Evolutionary conservation across 2,329 filamentous ascomycete species (phyloP).

Genomic region (Penicillium sp.): DNA sequence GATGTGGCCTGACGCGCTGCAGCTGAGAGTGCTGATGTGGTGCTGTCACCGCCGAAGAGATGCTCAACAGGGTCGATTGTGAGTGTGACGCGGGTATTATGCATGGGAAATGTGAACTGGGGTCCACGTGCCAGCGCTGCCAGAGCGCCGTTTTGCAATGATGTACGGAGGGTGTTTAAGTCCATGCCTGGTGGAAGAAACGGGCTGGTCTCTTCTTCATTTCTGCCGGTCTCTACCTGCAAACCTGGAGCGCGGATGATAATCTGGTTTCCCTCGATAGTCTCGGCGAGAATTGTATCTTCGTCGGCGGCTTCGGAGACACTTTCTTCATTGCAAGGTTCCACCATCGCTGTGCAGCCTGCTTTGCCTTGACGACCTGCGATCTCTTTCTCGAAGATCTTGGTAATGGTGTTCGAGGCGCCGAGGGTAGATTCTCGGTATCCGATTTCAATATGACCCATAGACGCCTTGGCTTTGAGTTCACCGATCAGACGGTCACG

Average conservation of each 20-base stretch:
- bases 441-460: constrained; percentile 91
- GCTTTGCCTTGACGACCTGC: constrained; percentile 79
- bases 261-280: constrained; percentile 70
- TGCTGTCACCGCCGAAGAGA: constrained; percentile 66
- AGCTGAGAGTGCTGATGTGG: constrained; percentile 66
- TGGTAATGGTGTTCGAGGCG: constrained; percentile 57
- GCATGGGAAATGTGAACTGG: constrained; percentile 74
- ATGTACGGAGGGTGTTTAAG: constrained; percentile 49
- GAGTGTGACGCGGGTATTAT: constrained; percentile 71
- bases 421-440: constrained; percentile 80
- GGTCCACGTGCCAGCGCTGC: constrained; percentile 86
- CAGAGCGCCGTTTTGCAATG: constrained; percentile 75
- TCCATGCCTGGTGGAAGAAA: constrained; percentile 57
- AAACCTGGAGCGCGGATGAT: constrained; percentile 57
- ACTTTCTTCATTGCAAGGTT: constrained; percentile 53
- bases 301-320: constrained; percentile 13
- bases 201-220: constrained; percentile 45
- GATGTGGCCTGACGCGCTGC: constrained; percentile 69
- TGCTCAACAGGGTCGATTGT: constrained; percentile 66
- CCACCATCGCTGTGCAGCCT: constrained; percentile 68
- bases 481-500: constrained; percentile 84
- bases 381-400: constrained; percentile 74
- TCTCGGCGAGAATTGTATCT: constrained; percentile 43
- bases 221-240: constrained; percentile 37
- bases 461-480: constrained; percentile 80